Evolutionary conservation across 306 rosid species (phyloP).

Genomic region (Lotus japonicus): DNA sequence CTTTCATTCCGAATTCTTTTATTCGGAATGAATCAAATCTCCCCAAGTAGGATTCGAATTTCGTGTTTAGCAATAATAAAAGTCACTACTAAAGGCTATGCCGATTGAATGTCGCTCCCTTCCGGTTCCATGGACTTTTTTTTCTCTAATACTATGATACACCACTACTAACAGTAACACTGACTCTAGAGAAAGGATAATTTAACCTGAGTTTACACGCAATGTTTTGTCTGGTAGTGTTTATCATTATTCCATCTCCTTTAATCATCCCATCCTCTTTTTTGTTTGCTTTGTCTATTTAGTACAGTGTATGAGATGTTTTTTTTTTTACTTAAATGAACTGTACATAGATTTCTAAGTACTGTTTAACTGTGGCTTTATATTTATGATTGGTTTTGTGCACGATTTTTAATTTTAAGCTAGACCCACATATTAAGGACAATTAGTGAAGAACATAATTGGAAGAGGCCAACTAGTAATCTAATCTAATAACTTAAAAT

Average conservation of each 20-base stretch:
- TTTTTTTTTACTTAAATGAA: background rate
- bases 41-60: no score
- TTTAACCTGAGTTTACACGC: constrained; percentile 26
- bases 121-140: no score
- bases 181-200: background rate
- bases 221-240: constrained; percentile 23
- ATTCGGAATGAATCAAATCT: no score
- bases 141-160: background rate
- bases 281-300: background rate
- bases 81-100: no score
- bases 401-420: background rate
- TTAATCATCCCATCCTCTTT: constrained; percentile 20
- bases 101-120: no score
- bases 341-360: background rate
- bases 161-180: background rate
- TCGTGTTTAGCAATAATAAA: no score
- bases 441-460: background rate
- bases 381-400: background rate
- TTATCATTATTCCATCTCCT: constrained; percentile 10
- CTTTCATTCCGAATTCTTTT: no score
- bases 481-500: no score
- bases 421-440: background rate
- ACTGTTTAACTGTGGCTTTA: background rate
- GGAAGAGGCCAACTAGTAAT: background rate
- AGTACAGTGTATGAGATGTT: background rate